Evolutionary conservation across 2,329 filamentous ascomycete genomes (phyloP), one percentile per base, ranked within the genome.

Genomic region (Claviceps spartinae): DNA sequence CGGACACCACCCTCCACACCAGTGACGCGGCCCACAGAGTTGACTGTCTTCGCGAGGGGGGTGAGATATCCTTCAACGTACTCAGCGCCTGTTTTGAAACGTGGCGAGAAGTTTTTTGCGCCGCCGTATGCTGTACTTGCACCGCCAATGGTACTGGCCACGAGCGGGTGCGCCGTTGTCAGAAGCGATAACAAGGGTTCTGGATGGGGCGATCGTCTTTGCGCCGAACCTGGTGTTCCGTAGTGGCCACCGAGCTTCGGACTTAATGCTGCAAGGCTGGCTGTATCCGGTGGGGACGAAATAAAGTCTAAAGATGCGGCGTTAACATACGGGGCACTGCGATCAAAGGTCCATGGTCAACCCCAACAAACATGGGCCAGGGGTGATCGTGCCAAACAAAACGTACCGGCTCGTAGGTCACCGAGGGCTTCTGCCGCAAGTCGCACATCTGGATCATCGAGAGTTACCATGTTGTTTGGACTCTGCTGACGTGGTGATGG

Each of bases 1-100:
- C 93, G 78, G 14, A 96, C 78, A 52, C 88, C 85, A 52, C 84
- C 84, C 64, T 97, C 90, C 2, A 96, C 86, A 54, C 91, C 91
- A 0, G 91, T 95, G 36, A 83, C 83, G 34, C 88, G 81, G 34
- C 88, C 85, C 5, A 95, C 86, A 0, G 82, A 86, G 14, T 87
- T 86, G 34, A 95, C 86, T 0, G 88, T 93, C 62, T 87, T 93
- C 50, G 87, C 87, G 50, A 96, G 81, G 1, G 88, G 89, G 1
- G 85, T 87, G 49, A 95, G 81, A 59, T 88, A 91, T 47, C 87
- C 84, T 67, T 97, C 91, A 20, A 96, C 83, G 60, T 94, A 88
- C 65, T 95, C 88, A 48, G 88, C 91, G 55, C 89, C 81, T n/a
- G 86, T 86, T 66, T 87, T 89, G 63, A 96, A 88, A 2, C 86